Evolutionary conservation across 2,329 filamentous ascomycete species (phyloP).

Genomic region (Kalmusia sp.): DNA sequence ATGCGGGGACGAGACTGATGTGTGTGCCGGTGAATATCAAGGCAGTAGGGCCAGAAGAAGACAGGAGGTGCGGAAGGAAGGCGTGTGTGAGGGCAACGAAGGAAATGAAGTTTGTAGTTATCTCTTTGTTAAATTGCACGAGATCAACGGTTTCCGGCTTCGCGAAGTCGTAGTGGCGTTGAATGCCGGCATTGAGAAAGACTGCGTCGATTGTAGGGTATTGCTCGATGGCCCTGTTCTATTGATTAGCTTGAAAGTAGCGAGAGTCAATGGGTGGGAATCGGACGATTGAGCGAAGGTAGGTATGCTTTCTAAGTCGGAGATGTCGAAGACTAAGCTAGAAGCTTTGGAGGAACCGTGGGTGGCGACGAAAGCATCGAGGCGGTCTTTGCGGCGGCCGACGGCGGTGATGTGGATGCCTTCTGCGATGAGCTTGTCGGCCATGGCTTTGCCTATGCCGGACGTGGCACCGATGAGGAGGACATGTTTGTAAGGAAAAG

Average conservation of each 20-base stretch:
- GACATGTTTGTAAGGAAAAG: conserved; percentile 63
- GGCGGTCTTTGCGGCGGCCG: conserved; percentile 60
- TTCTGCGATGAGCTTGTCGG: conserved; percentile 54
- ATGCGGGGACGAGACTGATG: conserved; percentile 57
- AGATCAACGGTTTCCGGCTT: conserved; percentile 54
- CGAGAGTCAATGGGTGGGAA: background rate
- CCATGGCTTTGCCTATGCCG: conserved; percentile 60
- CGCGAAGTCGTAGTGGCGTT: conserved; percentile 57
- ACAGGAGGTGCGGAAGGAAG: conserved; percentile 55
- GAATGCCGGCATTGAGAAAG: conserved; percentile 65
- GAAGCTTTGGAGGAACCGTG: conserved; percentile 53
- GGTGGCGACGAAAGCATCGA: conserved; percentile 56
- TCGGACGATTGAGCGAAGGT: conserved; percentile 52
- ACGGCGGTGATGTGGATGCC: conserved; percentile 63
- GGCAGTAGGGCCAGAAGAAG: conserved; percentile 27
- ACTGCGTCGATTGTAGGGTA: conserved; percentile 63
- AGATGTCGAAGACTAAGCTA: conserved; percentile 56
- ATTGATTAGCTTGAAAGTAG: background rate
- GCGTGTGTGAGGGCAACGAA: conserved; percentile 54
- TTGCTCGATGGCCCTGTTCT: conserved; percentile 35
- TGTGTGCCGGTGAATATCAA: conserved; percentile 50
- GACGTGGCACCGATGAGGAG: conserved; percentile 64
- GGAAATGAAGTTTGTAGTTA: conserved; percentile 58
- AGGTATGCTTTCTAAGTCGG: conserved; percentile 51
- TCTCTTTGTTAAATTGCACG: conserved; percentile 48